These are phyloP conservation scores for Auriscalpium orientale DNA, from an alignment of 768 basidiomycete species.

Conservation along the genomic window DNA sequence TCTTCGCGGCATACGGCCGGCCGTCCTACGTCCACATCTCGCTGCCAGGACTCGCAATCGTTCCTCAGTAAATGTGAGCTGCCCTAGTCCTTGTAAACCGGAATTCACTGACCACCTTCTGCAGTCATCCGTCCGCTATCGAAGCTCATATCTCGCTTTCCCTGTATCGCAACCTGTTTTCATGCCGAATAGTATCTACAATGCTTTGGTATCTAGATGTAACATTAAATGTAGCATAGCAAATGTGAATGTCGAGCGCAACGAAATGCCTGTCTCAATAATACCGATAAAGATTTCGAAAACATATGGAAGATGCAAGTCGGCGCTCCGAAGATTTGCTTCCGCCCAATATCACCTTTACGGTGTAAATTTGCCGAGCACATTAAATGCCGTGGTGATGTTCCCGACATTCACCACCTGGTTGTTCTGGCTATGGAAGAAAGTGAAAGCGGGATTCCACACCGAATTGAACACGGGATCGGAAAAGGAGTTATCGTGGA, in stretches of 20 bases:
- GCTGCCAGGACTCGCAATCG: neutral
- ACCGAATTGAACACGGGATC: slow-evolving; percentile 39
- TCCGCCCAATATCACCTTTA: neutral
- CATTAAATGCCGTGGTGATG: slow-evolving; percentile 36
- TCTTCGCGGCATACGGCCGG: neutral
- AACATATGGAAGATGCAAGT: neutral
- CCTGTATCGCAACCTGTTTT: too few species aligned
- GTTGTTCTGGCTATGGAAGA: slow-evolving; percentile 19
- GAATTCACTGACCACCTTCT: neutral
- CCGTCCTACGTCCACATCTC: neutral
- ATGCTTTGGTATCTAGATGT: too few species aligned
- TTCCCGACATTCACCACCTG: slow-evolving; percentile 30
- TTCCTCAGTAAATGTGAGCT: neutral
- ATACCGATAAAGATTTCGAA: slow-evolving; percentile 6
- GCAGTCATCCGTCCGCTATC: too few species aligned
- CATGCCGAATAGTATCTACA: too few species aligned
- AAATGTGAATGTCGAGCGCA: too few species aligned
- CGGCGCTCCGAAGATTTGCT: neutral
- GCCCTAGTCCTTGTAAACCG: too few species aligned
- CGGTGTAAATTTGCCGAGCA: slow-evolving; percentile 15
- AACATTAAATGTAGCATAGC: too few species aligned
- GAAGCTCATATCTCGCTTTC: too few species aligned
- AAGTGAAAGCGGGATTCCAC: slow-evolving; percentile 38
- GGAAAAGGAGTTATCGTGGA: slow-evolving; percentile 40
- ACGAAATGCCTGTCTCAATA: neutral